Evolutionary conservation across 2,329 filamentous ascomycete genomes (phyloP).

Genomic region (Coniosporium tulheliwenetii): DNA sequence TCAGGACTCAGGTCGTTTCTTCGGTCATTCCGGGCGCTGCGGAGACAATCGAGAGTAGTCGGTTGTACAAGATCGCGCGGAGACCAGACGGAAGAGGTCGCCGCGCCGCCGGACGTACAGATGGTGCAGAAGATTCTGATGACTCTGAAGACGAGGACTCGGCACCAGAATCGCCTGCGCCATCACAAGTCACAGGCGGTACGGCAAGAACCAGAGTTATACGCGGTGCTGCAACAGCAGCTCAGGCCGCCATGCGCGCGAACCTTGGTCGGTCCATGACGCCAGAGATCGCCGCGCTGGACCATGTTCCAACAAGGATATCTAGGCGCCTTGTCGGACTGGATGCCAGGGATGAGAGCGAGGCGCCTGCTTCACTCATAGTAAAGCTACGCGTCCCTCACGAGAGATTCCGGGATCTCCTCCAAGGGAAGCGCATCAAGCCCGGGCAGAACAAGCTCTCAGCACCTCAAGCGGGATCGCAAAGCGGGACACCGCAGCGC

Average conservation of each 20-base stretch:
- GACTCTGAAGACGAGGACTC: slow-evolving; percentile 89
- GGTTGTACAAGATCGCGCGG: slow-evolving; percentile 56
- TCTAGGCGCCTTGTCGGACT: slow-evolving; percentile 39
- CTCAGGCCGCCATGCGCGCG: slow-evolving; percentile 70
- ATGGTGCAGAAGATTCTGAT: slow-evolving; percentile 61
- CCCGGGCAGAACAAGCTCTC: slow-evolving; percentile 22
- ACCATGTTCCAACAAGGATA: slow-evolving; percentile 58
- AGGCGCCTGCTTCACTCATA: slow-evolving; percentile 46
- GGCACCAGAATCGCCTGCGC: slow-evolving; percentile 66
- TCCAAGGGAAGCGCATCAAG: slow-evolving; percentile 24
- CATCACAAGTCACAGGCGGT: slow-evolving; percentile 48
- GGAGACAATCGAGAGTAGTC: slow-evolving; percentile 63
- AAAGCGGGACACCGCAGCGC: slow-evolving; percentile 28
- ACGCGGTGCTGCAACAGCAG: slow-evolving; percentile 73
- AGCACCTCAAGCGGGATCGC: slow-evolving; percentile 28
- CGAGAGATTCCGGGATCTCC: slow-evolving; percentile 53
- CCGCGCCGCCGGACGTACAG: slow-evolving; percentile 44
- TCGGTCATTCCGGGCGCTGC: slow-evolving; percentile 83
- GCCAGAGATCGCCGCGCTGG: slow-evolving; percentile 54
- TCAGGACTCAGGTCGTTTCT: slow-evolving; percentile 82
- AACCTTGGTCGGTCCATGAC: slow-evolving; percentile 72
- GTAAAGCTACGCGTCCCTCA: slow-evolving; percentile 62
- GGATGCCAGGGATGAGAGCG: slow-evolving; percentile 61
- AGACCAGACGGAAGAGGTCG: slow-evolving; percentile 22
- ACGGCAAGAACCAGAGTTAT: slow-evolving; percentile 79